Conservation (phyloP, 352 stramenopile genomes). For the Salisapilia sapeloensis region DNA sequence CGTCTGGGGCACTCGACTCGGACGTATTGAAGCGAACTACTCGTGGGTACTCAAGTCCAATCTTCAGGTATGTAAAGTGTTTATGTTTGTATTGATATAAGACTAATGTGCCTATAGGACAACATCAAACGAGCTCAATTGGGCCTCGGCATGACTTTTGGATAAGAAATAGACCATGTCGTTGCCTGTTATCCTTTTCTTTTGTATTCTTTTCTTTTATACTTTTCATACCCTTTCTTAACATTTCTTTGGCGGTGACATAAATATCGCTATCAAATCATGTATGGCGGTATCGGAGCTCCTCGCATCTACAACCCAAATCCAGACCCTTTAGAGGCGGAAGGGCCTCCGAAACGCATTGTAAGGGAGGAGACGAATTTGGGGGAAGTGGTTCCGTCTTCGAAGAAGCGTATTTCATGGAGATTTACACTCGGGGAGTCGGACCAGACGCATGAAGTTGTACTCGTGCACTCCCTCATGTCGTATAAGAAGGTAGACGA, state of each 20-base stretch:
- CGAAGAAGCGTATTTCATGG: constrained; percentile 74
- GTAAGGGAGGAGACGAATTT: constrained; percentile 60
- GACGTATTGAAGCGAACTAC: constrained; percentile 83
- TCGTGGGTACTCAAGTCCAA: constrained; percentile 81
- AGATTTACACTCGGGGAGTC: constrained; percentile 64
- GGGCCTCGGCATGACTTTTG: constrained; percentile 73
- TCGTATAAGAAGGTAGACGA: constrained; percentile 61
- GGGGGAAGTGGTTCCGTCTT: constrained; percentile 57
- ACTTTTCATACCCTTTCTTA: constrained; percentile 2
- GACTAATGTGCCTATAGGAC: constrained; percentile 21
- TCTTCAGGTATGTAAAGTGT: constrained; percentile 27
- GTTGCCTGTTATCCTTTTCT: not conserved
- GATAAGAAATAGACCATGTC: constrained; percentile 13
- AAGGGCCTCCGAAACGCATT: constrained; percentile 48
- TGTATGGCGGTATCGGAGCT: constrained; percentile 44
- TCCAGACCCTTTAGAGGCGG: constrained; percentile 38
- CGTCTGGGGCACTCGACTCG: constrained; percentile 74
- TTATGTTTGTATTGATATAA: not conserved
- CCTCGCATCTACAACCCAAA: constrained; percentile 54
- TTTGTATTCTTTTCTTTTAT: not conserved
- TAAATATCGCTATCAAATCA: constrained; percentile 5
- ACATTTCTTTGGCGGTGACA: constrained; percentile 3
- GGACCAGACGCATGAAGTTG: constrained; percentile 53
- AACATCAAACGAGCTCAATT: constrained; percentile 77
- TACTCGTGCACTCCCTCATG: constrained; percentile 70